phyloP scores from a whole-genome alignment of 2,329 filamentous ascomycete species.

The Pseudogymnoascus sp. region DNA sequence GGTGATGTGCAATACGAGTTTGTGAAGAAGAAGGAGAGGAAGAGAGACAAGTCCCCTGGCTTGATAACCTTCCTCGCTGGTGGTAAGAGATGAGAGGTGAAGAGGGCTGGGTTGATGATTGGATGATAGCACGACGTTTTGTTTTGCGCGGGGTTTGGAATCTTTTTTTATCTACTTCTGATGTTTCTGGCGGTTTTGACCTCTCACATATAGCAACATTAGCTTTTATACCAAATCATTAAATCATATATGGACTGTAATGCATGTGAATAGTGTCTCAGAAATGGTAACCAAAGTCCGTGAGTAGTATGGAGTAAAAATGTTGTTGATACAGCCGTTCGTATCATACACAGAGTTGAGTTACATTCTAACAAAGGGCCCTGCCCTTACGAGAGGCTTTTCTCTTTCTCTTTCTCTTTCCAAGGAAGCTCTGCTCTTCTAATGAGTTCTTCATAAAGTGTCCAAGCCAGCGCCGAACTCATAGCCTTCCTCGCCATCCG shows the following conservation, averaged over 20 bases:
- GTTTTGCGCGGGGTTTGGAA: background rate
- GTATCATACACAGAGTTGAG: conserved; percentile 4
- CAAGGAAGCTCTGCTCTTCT: conserved; percentile 53
- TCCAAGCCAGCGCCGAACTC: conserved; percentile 95
- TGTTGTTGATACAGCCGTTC: conserved; percentile 1
- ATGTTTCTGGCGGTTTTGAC: background rate
- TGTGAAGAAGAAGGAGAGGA: conserved; percentile 28
- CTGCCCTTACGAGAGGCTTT: background rate
- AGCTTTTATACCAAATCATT: conserved; percentile 10
- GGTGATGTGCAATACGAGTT: conserved; percentile 24
- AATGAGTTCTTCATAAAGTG: conserved; percentile 89
- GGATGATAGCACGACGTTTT: background rate
- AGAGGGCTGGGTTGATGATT: background rate
- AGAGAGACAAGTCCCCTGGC: conserved; percentile 26
- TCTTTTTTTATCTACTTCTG: background rate
- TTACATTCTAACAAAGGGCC: background rate
- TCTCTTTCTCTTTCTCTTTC: conserved; percentile 1
- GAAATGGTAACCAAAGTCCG: background rate
- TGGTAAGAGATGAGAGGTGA: conserved; percentile 19
- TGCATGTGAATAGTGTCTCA: background rate
- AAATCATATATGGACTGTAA: background rate
- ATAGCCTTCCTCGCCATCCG: conserved; percentile 87
- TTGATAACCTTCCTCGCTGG: conserved; percentile 30
- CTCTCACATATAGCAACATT: conserved; percentile 5
- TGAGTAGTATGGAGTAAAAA: background rate